These are phyloP conservation scores for Ceratocystiopsis brevicomis DNA, from an alignment of 2,329 filamentous ascomycete species.

Conservation along the genomic window DNA sequence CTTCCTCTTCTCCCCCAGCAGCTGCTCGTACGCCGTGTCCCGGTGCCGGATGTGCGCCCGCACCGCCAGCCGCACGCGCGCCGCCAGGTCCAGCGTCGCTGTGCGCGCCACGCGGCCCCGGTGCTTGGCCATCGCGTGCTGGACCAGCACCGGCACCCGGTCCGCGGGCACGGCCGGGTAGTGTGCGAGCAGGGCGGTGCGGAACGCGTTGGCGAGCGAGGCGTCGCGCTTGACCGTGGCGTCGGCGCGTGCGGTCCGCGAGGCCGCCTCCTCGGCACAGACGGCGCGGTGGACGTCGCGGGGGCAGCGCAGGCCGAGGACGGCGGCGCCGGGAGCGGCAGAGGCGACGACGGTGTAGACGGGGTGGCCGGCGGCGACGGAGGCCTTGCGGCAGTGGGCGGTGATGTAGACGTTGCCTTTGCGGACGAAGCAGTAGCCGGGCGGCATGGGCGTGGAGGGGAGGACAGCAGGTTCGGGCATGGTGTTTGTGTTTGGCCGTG, in stretches of 20 bases:
- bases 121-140: conserved; percentile 24
- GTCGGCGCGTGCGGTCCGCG: conserved; percentile 15
- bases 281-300: conserved; percentile 14
- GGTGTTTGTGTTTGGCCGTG: too few relatives aligned
- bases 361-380: conserved; percentile 14
- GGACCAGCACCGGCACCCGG: conserved; percentile 18
- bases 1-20: conserved; percentile 12
- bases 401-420: conserved; percentile 25
- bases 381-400: conserved; percentile 19
- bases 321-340: conserved; percentile 1
- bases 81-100: conserved; percentile 17
- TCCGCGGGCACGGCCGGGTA: conserved; percentile 23
- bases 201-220: conserved; percentile 16
- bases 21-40: conserved; percentile 26
- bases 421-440: conserved; percentile 22
- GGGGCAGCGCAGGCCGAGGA: conserved; percentile 23
- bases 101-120: conserved; percentile 29
- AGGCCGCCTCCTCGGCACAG: conserved; percentile 13
- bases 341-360: conserved; percentile 19
- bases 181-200: conserved; percentile 16
- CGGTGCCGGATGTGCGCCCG: conserved; percentile 28
- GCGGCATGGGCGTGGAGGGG: conserved; percentile 16
- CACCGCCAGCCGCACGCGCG: conserved; percentile 26
- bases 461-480: conserved; percentile 8
- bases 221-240: conserved; percentile 18